Evolutionary conservation across 805 yeast genomes (phyloP), one percentile per base, ranked within the genome.

Genomic region (Sugiyamaella chiloensis): DNA sequence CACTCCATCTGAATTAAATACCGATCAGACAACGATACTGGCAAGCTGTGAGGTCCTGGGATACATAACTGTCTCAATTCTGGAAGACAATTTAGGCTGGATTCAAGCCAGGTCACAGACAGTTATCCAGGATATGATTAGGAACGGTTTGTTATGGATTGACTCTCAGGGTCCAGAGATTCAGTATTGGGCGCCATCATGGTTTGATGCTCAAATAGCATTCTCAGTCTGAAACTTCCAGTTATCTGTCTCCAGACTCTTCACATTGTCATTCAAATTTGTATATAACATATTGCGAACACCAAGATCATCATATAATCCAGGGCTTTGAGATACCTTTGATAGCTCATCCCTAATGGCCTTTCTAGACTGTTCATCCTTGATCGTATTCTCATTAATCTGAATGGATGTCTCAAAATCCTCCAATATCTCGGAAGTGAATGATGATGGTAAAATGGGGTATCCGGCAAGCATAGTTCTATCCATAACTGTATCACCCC

Each of bases 121-220:
- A 0, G 83, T 81, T 3, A 60, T 91, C 4, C 83, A 85, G 31
- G 91, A 85, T 40, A 81, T 91, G 87, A 84, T 90, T 1, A 73
- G 84, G 53, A 75, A 75, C 43, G 97, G 98, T 2, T 72, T 88
- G 46, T 67, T 91, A 11, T 91, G 99, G 99, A 68, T 89, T 0
- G 98, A 90, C 61, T 47, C 32, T 5, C 72, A 68, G 54, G 67
- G 55, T 2, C 31, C 35, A 11, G 69, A 68, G 29, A 52, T 57
- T 2, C 61, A 57, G 48, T 69, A 64, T 53, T 69, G 73, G 73
- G 51, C 61, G 2, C 71, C 71, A 16, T 41, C 57, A 7, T 62
- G 64, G 63, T 49, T 60, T 20, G 54, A 30, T 7, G 21, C 34
- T 4, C 34, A 17, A n/a, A n/a, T n/a, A n/a, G n/a, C n/a, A n/a